phyloP scores from a whole-genome alignment of 129 eudicot genomes.

The Lactuca sativa region DNA sequence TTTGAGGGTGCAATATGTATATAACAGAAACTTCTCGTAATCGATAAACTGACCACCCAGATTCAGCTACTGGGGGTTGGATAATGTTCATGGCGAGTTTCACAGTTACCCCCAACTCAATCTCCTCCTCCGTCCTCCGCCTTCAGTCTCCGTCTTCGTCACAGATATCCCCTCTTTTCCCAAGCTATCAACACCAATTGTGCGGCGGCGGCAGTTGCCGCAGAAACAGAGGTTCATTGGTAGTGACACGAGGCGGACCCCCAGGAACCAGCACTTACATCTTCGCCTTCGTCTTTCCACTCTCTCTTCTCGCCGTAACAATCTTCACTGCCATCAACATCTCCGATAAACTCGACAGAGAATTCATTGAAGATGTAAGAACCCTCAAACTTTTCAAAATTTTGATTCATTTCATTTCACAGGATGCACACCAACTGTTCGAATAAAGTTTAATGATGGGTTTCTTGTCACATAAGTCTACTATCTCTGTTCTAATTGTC shows the following conservation, averaged over 20 bases:
- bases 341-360: constrained; percentile 75
- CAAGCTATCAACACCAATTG: not conserved
- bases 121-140: constrained; percentile 23
- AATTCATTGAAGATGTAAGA: constrained; percentile 76
- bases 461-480: not conserved
- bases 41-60: constrained; percentile 9
- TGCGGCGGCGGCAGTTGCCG: not conserved
- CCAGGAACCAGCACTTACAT: constrained; percentile 59
- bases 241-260: constrained; percentile 57
- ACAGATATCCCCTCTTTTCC: constrained; percentile 8
- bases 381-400: not conserved
- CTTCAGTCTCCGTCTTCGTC: constrained; percentile 19
- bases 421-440: constrained; percentile 7
- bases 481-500: not conserved
- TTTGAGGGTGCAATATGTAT: not conserved
- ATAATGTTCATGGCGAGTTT: constrained; percentile 31
- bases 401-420: not conserved
- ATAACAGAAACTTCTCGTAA: not conserved
- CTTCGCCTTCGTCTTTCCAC: constrained; percentile 76
- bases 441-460: not conserved
- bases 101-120: constrained; percentile 14
- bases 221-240: constrained; percentile 48
- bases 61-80: constrained; percentile 17
- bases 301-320: constrained; percentile 75
- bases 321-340: constrained; percentile 53